Conservation (phyloP, 257 asterid species). For the Lithospermum erythrorhizon region DNA sequence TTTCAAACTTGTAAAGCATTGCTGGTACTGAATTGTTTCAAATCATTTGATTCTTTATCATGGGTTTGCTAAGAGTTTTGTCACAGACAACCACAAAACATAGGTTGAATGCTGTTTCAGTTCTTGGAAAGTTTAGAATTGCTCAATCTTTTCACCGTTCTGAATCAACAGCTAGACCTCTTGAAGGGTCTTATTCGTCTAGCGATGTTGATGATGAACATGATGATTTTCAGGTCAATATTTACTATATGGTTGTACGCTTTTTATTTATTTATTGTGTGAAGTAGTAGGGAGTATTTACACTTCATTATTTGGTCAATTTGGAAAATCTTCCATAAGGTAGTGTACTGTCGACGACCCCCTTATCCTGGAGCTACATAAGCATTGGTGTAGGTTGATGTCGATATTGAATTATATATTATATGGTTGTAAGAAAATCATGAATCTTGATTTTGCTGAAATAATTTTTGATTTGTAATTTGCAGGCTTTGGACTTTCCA, state of each 20-base stretch:
- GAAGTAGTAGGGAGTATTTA: too few relatives aligned
- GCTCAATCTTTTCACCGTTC: not conserved
- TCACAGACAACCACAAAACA: not conserved
- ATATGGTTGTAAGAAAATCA: too few relatives aligned
- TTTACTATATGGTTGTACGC: too few relatives aligned
- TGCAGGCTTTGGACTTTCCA: conserved; percentile 66
- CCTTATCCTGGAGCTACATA: too few relatives aligned
- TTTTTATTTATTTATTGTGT: too few relatives aligned
- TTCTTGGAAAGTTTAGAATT: not conserved
- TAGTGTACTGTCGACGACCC: too few relatives aligned
- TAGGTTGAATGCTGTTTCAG: not conserved
- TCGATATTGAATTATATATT: too few relatives aligned
- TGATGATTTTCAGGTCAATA: not conserved
- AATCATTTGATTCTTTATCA: too few relatives aligned
- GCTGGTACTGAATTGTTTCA: not conserved
- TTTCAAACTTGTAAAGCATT: not conserved
- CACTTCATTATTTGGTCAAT: too few relatives aligned
- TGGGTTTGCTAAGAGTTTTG: not conserved
- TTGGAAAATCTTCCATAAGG: too few relatives aligned
- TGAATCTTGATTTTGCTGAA: too few relatives aligned
- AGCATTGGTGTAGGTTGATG: too few relatives aligned
- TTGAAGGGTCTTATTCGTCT: not conserved
- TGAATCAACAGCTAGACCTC: not conserved
- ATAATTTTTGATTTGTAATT: not conserved
- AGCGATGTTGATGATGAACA: not conserved